phyloP scores from a whole-genome alignment of 2,329 filamentous ascomycete species.

The Aureobasidium zeae region DNA sequence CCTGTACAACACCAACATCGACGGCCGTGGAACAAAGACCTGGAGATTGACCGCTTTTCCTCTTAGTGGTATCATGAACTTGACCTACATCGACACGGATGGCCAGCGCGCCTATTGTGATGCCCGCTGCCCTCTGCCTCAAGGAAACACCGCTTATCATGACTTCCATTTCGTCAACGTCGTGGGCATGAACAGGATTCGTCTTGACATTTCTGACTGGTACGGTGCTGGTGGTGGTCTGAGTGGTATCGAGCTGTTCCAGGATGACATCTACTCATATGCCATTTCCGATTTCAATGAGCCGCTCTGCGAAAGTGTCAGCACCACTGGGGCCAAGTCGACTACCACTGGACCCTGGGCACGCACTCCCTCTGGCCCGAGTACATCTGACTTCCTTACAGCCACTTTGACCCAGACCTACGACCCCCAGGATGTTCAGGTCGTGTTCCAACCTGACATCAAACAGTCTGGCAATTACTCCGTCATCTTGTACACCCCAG shows the following conservation, averaged over 20 bases:
- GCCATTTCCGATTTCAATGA: constrained; percentile 85
- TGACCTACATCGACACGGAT: constrained; percentile 74
- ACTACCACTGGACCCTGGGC: constrained; percentile 67
- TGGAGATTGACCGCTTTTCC: constrained; percentile 82
- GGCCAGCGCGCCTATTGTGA: constrained; percentile 65
- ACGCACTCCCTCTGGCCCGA: constrained; percentile 56
- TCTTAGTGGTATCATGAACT: constrained; percentile 87
- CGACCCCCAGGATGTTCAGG: constrained; percentile 51
- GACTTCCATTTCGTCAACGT: constrained; percentile 86
- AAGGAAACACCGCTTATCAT: constrained; percentile 60
- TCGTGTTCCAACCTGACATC: constrained; percentile 77
- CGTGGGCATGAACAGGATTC: constrained; percentile 81
- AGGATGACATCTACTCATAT: constrained; percentile 61
- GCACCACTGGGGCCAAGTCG: constrained; percentile 53
- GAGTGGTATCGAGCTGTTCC: constrained; percentile 75
- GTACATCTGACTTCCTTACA: constrained; percentile 67
- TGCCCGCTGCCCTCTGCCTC: constrained; percentile 71
- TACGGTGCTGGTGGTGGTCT: constrained; percentile 81
- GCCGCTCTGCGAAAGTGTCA: constrained; percentile 61
- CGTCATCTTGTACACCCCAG: constrained; percentile 84
- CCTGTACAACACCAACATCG: constrained; percentile 75
- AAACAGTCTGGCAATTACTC: constrained; percentile 85
- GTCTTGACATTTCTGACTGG: constrained; percentile 76
- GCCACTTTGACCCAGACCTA: constrained; percentile 43
- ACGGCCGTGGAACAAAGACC: constrained; percentile 73